These are phyloP conservation scores for Gyromitra esculenta DNA, from an alignment of 2,329 filamentous ascomycete genomes.

Conservation along the genomic window DNA sequence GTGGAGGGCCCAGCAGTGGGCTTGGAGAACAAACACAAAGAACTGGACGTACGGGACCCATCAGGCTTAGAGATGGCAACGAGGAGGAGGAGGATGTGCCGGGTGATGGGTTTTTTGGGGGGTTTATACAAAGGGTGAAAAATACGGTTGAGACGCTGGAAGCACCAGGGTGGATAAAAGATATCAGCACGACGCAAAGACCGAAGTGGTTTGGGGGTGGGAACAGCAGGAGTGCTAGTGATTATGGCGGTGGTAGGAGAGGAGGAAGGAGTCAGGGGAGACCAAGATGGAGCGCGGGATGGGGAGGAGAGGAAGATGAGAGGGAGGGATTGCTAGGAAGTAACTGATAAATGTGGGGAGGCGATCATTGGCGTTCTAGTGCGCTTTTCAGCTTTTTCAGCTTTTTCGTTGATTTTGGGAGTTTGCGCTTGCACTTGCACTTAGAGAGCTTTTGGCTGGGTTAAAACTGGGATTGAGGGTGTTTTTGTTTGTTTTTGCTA, in stretches of 20 bases:
- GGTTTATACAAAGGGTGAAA: constrained; percentile 82
- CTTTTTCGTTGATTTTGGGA: constrained; percentile 14
- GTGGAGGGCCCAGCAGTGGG: constrained; percentile 30
- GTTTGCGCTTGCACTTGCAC: constrained; percentile 6
- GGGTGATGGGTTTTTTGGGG: constrained; percentile 83
- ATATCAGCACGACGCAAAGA: constrained; percentile 75
- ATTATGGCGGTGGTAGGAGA: constrained; percentile 21
- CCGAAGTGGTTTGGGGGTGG: constrained; percentile 81
- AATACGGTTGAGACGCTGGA: constrained; percentile 90
- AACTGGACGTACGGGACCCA: constrained; percentile 45
- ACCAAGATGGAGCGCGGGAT: constrained; percentile 35
- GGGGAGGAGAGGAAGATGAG: constrained; percentile 26
- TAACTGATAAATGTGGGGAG: neutral
- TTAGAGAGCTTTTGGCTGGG: constrained; percentile 13
- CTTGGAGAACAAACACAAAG: constrained; percentile 30
- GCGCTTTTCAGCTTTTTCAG: constrained; percentile 11
- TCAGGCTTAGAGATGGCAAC: constrained; percentile 50
- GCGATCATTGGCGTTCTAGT: constrained; percentile 37
- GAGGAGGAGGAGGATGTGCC: constrained; percentile 67
- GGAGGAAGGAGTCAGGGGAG: constrained; percentile 25
- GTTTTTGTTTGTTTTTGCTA: constrained; percentile 2
- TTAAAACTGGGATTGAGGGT: constrained; percentile 8
- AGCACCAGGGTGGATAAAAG: constrained; percentile 82
- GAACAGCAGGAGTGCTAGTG: constrained; percentile 5
- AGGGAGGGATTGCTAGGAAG: constrained; percentile 23